phyloP scores from a whole-genome alignment of 176 grass and related monocot genomes.

The Oryza australiensis region DNA sequence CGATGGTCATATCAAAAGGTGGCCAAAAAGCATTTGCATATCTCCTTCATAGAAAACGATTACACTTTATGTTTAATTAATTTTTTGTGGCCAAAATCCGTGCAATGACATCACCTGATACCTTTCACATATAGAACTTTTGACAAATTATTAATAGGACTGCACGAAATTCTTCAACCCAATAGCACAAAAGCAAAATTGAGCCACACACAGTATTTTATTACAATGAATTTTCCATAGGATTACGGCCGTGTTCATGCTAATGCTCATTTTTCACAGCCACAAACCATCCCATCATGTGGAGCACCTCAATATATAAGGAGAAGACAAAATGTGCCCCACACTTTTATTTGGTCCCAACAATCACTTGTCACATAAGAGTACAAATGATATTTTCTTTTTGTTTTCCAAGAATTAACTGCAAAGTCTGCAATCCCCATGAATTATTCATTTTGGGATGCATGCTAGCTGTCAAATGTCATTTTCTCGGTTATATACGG shows the following conservation, averaged over 20 bases:
- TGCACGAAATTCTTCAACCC: neutral
- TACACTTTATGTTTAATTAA: neutral
- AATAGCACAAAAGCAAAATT: neutral
- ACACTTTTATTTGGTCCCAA: slow-evolving; percentile 19
- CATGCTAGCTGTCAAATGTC: neutral
- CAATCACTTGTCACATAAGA: neutral
- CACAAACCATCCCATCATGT: neutral
- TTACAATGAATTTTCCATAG: neutral
- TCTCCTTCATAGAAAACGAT: neutral
- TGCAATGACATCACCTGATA: neutral
- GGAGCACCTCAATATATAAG: neutral
- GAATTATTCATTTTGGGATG: neutral
- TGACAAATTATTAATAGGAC: neutral
- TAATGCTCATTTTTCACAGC: neutral
- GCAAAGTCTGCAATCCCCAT: neutral
- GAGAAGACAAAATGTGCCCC: slow-evolving; percentile 26
- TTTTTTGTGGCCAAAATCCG: neutral
- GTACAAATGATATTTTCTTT: too few species aligned
- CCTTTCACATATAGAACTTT: neutral
- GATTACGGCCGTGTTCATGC: slow-evolving; percentile 17
- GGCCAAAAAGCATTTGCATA: slow-evolving; percentile 22
- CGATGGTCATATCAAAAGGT: neutral
- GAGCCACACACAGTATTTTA: neutral
- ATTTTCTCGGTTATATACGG: neutral
- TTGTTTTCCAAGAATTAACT: neutral